A percentile compares a stretch with the other conserved stretches of the same genome.
phyloP scores from a whole-genome alignment of 2,329 filamentous ascomycete genomes.

The Pseudogymnoascus sp. region DNA sequence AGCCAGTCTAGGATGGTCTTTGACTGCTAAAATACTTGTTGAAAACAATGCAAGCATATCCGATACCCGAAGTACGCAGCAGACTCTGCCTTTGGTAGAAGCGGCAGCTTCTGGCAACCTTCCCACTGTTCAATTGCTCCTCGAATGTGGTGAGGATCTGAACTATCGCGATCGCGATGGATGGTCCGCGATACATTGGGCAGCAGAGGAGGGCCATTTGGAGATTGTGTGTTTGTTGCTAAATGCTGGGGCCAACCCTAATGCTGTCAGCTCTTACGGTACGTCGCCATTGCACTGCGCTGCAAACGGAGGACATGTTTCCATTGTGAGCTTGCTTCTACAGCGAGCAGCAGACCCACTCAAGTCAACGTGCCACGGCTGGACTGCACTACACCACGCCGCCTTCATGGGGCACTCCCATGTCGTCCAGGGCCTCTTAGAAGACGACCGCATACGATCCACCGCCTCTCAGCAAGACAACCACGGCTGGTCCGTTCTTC shows the following conservation, averaged over 20 bases:
- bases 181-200: constrained; percentile 17
- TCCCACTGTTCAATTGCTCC: constrained; percentile 17
- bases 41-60: no score
- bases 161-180: constrained; percentile 20
- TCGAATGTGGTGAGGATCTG: constrained; percentile 10
- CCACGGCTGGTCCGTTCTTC: constrained; percentile 23
- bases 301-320: constrained; percentile 13
- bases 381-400: constrained; percentile 17
- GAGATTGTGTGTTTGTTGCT: constrained; percentile 20
- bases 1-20: constrained; percentile 15
- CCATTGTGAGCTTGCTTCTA: constrained; percentile 14
- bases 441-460: constrained; percentile 18
- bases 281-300: constrained; percentile 21
- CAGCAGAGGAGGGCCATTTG: constrained; percentile 20
- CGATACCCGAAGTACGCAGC: constrained; percentile 9
- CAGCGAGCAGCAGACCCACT: constrained; percentile 7
- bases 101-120: constrained; percentile 17
- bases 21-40: constrained; percentile 11
- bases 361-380: constrained; percentile 16
- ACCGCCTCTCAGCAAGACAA: constrained; percentile 18
- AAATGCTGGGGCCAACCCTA: constrained; percentile 16
- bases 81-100: constrained; percentile 15
- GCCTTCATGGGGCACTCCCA: constrained; percentile 22
- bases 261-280: constrained; percentile 18
- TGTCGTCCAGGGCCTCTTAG: constrained; percentile 19